Evolutionary conservation across 768 basidiomycete genomes (phyloP), one percentile per base, ranked within the genome.

Genomic region (Mrakia frigida): DNA sequence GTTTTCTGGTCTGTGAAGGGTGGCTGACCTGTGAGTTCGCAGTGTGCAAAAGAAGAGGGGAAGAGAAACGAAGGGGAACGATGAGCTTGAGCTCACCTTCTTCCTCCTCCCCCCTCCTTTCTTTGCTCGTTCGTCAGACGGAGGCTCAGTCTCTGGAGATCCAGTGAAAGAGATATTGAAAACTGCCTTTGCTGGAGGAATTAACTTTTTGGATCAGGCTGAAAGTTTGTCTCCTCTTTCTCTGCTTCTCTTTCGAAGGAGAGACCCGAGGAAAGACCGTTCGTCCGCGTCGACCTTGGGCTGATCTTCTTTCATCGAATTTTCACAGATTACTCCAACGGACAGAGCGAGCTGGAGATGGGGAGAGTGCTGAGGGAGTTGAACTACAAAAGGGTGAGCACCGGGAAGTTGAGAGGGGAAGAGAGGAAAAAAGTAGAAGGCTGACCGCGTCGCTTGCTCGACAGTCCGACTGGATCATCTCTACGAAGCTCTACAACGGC

Each of bases 151-250:
- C 59, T 31, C 85, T 71, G 90, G 90, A 3, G 90, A 92, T 81
- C 88, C 89, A 60, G 91, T 92, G 80, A 91, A 90, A 86, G 92
- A 93, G 39, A 89, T 93, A 80, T 89, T 93, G 83, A 89, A 90
- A 82, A 50, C 70, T 1, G 70, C 70, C 13, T 71, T 71, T 16
- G 70, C 37, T 35, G 53, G 53, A 31, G 70, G 70, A 5, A 71
- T 71, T 50, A 71, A 71, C 50, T 71, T 52, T 31, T n/a, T 68
- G 25, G 65, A 68, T 68, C 65, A 71, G 28, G 70, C 53, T 71
- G 70, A 71, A 28, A 52, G 53, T 59, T 4, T 50, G 70, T 71
- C 5, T 14, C 9, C 25, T 11, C 6, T 43, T 46, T 10, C 69
- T n/a, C 41, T 63, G 13, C 13, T 28, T 2, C 11, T 31, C 33